Base-by-base conservation (phyloP, 2,329 filamentous ascomycete species). In the Ilyonectria robusta region DNA sequence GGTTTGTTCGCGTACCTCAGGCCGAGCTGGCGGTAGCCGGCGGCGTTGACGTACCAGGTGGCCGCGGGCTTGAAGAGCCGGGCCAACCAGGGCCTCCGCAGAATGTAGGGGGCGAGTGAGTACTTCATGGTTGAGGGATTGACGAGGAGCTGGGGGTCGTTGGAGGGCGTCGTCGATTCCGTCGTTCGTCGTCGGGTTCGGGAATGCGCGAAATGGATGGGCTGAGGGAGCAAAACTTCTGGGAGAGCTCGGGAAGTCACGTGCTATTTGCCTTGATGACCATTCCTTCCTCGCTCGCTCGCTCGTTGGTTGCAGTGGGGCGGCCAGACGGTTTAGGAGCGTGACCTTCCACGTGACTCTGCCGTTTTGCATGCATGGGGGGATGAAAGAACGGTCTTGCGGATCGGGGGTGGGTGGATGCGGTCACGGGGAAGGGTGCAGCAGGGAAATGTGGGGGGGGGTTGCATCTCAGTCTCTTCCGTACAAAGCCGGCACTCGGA, bases 1-100 rank as follows among this genome's bases (percentile, higher is more conserved):
- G 61, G 48, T 59, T 62, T 58, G 60, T 68, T 73, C 73, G 76
- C 80, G 82, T 92, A 97, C 94, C 88, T 93, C 84, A 98, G 88
- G 79, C 95, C 95, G 79, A 98, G 88, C 89, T 95, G 90, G 84
- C 94, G 92, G 89, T 98, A 97, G 81, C 95, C 95, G 77, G 95
- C 89, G 77, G 94, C 92, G 81, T 95, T 92, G 84, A 85, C 85
- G 86, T 98, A 98, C 94, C 94, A 97, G 79, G 91, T 89, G 83
- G 95, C 89, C 73, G 97, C 81, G 74, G 96, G 96, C 86, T 86
- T 89, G 83, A 98, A 85, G 85, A 92, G 68, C 72, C 80, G 91
- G 83, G 87, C 85, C 80, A 98, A 90, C 93, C 93, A 97, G 75
- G 95, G 95, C 79, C 94, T 91, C 87, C 92, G 92, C 81, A 90